Percentiles rank a stretch among this genome's conserved stretches.
Conservation (phyloP, 164 flowering plant genomes). For the Stephania yunnanensis region DNA sequence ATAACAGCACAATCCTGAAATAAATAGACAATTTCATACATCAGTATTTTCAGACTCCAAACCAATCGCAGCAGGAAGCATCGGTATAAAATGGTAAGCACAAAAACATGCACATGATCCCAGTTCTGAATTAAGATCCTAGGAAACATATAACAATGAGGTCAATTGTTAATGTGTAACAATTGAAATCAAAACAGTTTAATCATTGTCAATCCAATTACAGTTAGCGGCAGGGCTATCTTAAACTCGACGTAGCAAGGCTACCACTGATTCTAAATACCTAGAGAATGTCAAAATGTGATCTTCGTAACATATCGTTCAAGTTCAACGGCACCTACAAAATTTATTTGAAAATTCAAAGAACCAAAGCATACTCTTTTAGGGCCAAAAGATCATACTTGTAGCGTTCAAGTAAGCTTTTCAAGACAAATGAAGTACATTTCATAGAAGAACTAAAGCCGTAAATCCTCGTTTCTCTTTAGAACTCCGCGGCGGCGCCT, state of each 20-base stretch:
- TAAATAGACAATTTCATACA: not conserved
- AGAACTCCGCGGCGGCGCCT: no score
- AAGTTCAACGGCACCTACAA: no score
- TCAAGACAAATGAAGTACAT: no score
- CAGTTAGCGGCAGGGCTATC: not conserved
- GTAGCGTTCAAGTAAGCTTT: no score
- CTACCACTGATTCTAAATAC: not conserved
- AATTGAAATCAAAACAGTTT: not conserved
- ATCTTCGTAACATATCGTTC: no score
- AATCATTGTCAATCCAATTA: not conserved
- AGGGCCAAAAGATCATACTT: no score
- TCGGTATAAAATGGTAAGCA: not conserved
- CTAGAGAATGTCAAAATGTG: not conserved
- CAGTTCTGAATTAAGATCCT: not conserved
- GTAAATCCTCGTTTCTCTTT: no score
- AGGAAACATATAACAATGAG: not conserved
- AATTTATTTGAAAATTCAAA: no score
- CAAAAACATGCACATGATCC: not conserved
- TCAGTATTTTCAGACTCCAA: conserved; percentile 7
- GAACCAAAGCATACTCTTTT: no score
- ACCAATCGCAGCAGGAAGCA: not conserved
- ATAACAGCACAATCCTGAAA: conserved; percentile 41
- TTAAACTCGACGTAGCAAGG: not conserved
- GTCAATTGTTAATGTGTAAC: not conserved
- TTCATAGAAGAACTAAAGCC: no score